phyloP scores from a whole-genome alignment of 306 rosid genomes.

The Quercus mongolica region DNA sequence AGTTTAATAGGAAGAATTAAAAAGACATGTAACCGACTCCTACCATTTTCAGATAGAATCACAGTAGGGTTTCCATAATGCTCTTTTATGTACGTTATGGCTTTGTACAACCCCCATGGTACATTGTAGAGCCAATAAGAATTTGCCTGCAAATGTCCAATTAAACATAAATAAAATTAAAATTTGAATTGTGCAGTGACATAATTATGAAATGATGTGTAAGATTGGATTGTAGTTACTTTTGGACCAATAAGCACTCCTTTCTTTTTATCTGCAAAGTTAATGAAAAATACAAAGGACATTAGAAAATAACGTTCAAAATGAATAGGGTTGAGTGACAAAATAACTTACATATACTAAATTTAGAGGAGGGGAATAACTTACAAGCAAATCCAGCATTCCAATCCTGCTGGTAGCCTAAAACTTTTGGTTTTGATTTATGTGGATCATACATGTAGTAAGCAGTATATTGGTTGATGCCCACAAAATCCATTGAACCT shows the following conservation, averaged over 20 bases:
- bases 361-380: constrained; percentile 19
- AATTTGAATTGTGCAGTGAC: not conserved
- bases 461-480: constrained; percentile 82
- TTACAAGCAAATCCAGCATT: constrained; percentile 79
- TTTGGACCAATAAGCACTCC: constrained; percentile 79
- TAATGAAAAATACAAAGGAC: not conserved
- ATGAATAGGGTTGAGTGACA: not conserved
- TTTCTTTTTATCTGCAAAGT: constrained; percentile 63
- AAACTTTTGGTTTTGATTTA: constrained; percentile 40
- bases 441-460: constrained; percentile 64
- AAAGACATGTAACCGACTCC: not conserved
- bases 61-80: constrained; percentile 73
- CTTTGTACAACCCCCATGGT: constrained; percentile 94
- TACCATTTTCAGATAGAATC: constrained; percentile 90
- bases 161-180: not conserved
- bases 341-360: not conserved
- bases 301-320: not conserved
- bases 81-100: constrained; percentile 68
- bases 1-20: not conserved
- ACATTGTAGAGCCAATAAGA: constrained; percentile 90
- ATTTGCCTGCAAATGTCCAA: constrained; percentile 50
- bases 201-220: not conserved
- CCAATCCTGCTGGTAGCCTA: constrained; percentile 86
- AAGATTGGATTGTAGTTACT: constrained; percentile 35
- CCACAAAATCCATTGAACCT: constrained; percentile 76